Percentiles rank a stretch among this genome's conserved stretches.
Evolutionary conservation across 2,329 filamentous ascomycete species (phyloP).

Genomic region (Escovopsis sp.): DNA sequence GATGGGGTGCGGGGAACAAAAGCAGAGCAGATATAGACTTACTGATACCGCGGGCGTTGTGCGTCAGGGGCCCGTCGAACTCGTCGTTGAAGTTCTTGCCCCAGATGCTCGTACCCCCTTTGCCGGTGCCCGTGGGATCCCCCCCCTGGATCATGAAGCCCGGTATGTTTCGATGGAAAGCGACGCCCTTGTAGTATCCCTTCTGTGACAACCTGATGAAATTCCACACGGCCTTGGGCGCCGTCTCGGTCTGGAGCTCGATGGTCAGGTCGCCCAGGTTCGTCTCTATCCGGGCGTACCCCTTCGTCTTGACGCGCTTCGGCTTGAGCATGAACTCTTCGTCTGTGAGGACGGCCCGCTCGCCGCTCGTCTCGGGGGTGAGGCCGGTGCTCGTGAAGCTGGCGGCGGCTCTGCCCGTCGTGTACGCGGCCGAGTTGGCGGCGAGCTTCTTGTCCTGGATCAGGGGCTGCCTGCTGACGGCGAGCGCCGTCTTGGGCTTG

Average conservation of each 20-base stretch:
- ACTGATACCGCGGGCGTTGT: slow-evolving; percentile 59
- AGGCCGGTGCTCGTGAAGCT: slow-evolving; percentile 92
- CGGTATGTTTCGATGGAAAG: slow-evolving; percentile 86
- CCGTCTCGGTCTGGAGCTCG: slow-evolving; percentile 80
- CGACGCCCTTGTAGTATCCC: slow-evolving; percentile 73
- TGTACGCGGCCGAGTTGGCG: slow-evolving; percentile 80
- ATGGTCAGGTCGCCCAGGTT: slow-evolving; percentile 74
- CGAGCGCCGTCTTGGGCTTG: slow-evolving; percentile 11
- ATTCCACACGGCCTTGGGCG: slow-evolving; percentile 92
- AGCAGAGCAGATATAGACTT: slow-evolving; percentile 5
- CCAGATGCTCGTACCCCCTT: slow-evolving; percentile 86
- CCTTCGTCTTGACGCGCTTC: slow-evolving; percentile 74
- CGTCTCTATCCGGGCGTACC: slow-evolving; percentile 82
- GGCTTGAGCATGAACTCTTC: slow-evolving; percentile 96
- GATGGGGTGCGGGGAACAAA: too few relatives aligned
- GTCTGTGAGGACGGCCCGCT: slow-evolving; percentile 73
- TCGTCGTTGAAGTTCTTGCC: slow-evolving; percentile 90
- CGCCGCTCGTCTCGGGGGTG: slow-evolving; percentile 78
- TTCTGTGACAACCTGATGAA: slow-evolving; percentile 78
- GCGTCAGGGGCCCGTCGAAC: slow-evolving; percentile 76
- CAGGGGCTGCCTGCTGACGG: slow-evolving; percentile 19
- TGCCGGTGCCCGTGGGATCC: slow-evolving; percentile 81
- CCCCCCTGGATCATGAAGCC: slow-evolving; percentile 98
- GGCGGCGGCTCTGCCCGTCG: slow-evolving; percentile 78
- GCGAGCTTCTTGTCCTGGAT: slow-evolving; percentile 46